Evolutionary conservation across 225 moss, liverwort and hornwort species (phyloP).

Genomic region (Pseudisothecium myosuroides): DNA sequence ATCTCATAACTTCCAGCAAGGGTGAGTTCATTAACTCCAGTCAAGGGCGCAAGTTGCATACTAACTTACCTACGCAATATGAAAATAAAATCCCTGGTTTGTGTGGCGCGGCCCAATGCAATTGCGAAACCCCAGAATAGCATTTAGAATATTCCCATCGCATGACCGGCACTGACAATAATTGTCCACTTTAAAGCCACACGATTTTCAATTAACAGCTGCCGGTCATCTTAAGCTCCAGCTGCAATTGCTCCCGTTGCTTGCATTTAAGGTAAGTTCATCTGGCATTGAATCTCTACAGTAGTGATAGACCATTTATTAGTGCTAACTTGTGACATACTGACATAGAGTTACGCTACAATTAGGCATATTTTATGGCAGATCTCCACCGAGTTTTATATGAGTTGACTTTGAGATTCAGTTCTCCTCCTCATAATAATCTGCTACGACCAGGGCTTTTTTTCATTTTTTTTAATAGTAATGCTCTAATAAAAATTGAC

Average conservation of each 20-base stretch:
- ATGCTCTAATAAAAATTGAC: no score
- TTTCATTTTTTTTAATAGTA: no score
- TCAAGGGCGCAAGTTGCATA: no score
- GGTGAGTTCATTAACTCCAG: background rate
- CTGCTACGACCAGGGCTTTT: no score
- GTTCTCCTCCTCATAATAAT: background rate
- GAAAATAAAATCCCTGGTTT: background rate
- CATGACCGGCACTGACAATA: background rate
- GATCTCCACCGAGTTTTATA: background rate
- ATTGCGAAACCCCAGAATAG: background rate
- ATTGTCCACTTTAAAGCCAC: background rate
- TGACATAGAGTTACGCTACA: background rate
- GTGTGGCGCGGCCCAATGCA: background rate
- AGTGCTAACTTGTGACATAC: background rate
- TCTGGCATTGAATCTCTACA: background rate
- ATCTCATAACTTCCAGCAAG: no score
- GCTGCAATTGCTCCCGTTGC: background rate
- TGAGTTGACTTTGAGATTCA: background rate
- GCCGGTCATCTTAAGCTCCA: background rate
- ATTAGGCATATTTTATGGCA: background rate
- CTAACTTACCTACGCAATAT: background rate
- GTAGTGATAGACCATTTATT: background rate
- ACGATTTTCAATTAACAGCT: background rate
- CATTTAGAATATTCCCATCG: background rate
- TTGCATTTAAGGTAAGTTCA: background rate